Evolutionary conservation across 306 rosid species (phyloP).

Genomic region (Ceratonia siliqua): DNA sequence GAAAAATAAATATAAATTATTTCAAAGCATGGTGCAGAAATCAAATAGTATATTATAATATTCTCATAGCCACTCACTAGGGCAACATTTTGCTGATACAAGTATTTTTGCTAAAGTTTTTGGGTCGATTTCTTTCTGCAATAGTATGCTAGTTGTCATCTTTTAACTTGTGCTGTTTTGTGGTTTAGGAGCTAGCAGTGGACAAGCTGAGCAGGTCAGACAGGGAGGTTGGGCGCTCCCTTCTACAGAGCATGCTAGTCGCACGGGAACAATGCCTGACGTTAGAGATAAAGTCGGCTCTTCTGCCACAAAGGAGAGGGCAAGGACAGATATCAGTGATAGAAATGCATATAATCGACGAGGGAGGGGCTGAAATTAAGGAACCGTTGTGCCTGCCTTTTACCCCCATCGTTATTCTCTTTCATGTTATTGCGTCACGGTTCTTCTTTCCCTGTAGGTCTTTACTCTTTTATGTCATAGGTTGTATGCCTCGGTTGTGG

Average conservation of each 20-base stretch:
- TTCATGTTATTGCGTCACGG: neutral
- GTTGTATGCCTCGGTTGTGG: neutral
- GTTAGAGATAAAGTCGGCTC: constrained; percentile 31
- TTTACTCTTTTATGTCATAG: neutral
- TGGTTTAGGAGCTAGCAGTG: constrained; percentile 48
- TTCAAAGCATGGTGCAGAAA: neutral
- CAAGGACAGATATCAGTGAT: constrained; percentile 28
- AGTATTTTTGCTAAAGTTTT: neutral
- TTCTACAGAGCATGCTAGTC: constrained; percentile 42
- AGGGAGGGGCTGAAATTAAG: constrained; percentile 39
- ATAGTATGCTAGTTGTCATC: neutral
- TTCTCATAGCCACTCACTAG: no score
- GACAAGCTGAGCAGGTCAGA: constrained; percentile 38
- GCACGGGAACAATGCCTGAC: constrained; percentile 32
- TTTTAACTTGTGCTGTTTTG: neutral
- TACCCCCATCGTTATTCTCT: neutral
- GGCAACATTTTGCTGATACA: neutral
- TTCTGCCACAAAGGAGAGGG: constrained; percentile 34
- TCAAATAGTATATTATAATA: neutral
- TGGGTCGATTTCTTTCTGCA: neutral
- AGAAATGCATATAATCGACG: constrained; percentile 27
- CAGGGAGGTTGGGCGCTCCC: constrained; percentile 69
- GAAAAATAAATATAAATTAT: neutral
- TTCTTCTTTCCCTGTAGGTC: neutral
- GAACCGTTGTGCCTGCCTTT: neutral